Base-by-base conservation (phyloP, 371 early-diverging fungal species). In the Coemansia sp. region DNA sequence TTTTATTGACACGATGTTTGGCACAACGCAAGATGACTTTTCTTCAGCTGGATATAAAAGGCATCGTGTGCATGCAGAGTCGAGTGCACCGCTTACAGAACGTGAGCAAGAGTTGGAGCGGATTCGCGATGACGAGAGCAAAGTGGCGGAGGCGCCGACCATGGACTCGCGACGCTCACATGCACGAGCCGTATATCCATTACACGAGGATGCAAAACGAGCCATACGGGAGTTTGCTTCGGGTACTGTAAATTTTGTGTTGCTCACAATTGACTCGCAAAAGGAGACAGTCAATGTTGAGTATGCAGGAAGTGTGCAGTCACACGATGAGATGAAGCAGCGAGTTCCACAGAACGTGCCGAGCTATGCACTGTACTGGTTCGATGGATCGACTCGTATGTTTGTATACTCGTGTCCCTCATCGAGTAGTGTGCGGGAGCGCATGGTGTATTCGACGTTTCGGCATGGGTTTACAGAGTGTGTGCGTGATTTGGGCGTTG, bases 361-460 rank as follows among this genome's bases (percentile, higher is more conserved):
- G 4, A 59, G 78, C 28, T 80, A 66, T 36, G 68, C 63, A 15
- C 63, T 78, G 4, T 74, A 78, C 66, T 63, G 72, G 72, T 74
- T 64, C 64, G 67, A 58, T 8, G 63, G 65, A 39, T 9, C 59
- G 1, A 66, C 72, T 21, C 61, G 57, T 24, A 84, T 92, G 13
- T 92, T 92, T 71, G 82, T 92, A 59, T 92, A 92, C 71, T 86
- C 88, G 24, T 95, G 94, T 70, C 94, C 96, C 5, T 81, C 87
- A 6, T 61, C 78, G 3, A 88, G 92, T 51, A 91, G 90, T 72
- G 89, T 95, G 65, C 88, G 90, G 48, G 88, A 91, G 61, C 85
- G 90, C n/a, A 95, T 94, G 96, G 60, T 92, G 58, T 93, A 91
- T 71, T 91, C 94, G 7, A 86, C 93, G 1, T 87, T 88, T 51